Conservation (phyloP, 225 moss, liverwort and hornwort genomes). For the Neckera pumila region DNA sequence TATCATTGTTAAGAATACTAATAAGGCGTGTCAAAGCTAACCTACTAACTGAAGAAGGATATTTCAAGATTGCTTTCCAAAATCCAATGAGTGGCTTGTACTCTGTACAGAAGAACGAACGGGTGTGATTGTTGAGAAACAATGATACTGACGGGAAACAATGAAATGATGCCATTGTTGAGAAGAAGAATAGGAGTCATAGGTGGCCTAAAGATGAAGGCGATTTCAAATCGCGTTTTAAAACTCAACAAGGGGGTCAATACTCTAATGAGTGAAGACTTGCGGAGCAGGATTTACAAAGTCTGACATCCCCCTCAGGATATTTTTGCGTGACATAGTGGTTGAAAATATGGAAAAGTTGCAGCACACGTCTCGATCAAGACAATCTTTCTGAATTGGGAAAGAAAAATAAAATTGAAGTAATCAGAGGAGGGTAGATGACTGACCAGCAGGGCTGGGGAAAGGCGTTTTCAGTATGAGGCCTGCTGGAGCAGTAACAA, state of each 20-base stretch:
- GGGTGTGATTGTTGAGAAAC: not conserved
- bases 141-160: not conserved
- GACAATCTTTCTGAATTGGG: not conserved
- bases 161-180: not conserved
- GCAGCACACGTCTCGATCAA: not conserved
- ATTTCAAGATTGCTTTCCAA: not conserved
- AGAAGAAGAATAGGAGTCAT: not conserved
- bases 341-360: not conserved
- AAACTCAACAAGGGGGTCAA: not conserved
- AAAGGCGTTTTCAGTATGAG: slow-evolving; percentile 12
- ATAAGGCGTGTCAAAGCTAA: not conserved
- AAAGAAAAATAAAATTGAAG: not conserved
- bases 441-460: slow-evolving; percentile 13
- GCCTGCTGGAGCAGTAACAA: slow-evolving; percentile 53
- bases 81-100: not conserved
- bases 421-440: not conserved
- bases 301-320: not conserved
- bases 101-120: not conserved
- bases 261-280: not conserved
- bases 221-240: too few relatives aligned
- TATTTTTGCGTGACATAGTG: too few relatives aligned
- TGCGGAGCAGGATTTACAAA: not conserved
- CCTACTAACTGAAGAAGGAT: not conserved
- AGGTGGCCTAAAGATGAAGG: not conserved
- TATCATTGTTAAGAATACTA: not conserved